Evolutionary conservation across 164 flowering plant genomes (phyloP).

Genomic region (Hamamelis virginiana): DNA sequence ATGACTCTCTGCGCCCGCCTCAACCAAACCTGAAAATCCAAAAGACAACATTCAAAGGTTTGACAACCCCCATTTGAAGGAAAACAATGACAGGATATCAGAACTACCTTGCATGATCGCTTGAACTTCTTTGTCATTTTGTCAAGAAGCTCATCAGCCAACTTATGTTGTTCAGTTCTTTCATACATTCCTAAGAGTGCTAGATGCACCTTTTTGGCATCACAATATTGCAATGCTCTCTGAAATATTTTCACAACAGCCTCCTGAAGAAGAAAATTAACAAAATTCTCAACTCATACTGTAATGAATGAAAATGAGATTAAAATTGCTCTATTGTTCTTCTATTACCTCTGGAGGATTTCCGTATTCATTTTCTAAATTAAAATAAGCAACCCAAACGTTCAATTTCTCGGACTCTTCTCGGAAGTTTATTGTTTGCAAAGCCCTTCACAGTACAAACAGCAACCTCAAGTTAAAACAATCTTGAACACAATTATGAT

Average conservation of each 20-base stretch:
- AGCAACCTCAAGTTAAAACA: background rate
- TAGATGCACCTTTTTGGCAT: conserved; percentile 72
- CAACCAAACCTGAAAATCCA: conserved; percentile 68
- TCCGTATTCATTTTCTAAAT: conserved; percentile 85
- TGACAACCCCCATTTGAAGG: background rate
- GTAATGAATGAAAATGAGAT: background rate
- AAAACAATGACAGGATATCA: background rate
- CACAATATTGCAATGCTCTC: conserved; percentile 83
- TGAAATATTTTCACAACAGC: conserved; percentile 72
- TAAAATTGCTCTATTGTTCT: background rate
- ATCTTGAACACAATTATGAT: background rate
- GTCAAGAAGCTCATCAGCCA: conserved; percentile 72
- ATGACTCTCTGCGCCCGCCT: conserved; percentile 50
- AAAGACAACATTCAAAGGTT: background rate
- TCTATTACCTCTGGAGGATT: conserved; percentile 72
- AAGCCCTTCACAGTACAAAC: conserved; percentile 56
- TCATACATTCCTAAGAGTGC: conserved; percentile 74
- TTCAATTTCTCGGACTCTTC: conserved; percentile 88
- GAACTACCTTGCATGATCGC: conserved; percentile 70
- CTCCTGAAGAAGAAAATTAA: conserved; percentile 43
- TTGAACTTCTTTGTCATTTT: conserved; percentile 83
- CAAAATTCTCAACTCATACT: background rate
- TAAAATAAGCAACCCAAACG: conserved; percentile 88
- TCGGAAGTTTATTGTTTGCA: conserved; percentile 76
- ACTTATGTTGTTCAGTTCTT: conserved; percentile 60